A percentile compares a stretch with the other conserved stretches of the same genome.
Conservation (phyloP, 1,284 basidiomycete genomes). For the Limonomyces culmigenus region DNA sequence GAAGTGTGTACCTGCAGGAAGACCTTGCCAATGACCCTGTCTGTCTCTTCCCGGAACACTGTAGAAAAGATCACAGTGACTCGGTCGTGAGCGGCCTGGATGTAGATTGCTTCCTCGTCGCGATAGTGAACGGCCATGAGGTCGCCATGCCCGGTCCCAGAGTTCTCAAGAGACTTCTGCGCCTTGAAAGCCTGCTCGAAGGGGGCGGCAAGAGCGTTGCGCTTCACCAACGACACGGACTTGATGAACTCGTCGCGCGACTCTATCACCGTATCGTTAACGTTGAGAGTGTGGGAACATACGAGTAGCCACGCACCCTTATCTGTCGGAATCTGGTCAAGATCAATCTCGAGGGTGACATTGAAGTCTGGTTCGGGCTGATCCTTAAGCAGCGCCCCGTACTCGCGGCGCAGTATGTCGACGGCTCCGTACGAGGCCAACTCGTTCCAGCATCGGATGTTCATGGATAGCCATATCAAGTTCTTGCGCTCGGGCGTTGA, state of each 20-base stretch:
- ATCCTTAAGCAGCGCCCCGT: constrained; percentile 52
- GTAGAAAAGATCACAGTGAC: constrained; percentile 98
- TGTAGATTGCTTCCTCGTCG: constrained; percentile 93
- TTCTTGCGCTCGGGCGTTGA: constrained; percentile 79
- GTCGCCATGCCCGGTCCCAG: constrained; percentile 54
- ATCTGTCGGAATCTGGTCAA: constrained; percentile 68
- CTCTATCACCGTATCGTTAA: constrained; percentile 27
- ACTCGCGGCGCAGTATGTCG: constrained; percentile 72
- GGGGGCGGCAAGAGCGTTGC: constrained; percentile 89
- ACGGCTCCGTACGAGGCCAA: constrained; percentile 78
- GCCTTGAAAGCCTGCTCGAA: constrained; percentile 82
- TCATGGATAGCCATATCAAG: constrained; percentile 80
- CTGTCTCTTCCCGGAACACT: constrained; percentile 94
- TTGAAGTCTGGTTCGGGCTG: constrained; percentile 76
- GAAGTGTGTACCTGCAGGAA: constrained; percentile 96
- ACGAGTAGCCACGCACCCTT: constrained; percentile 44
- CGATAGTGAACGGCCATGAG: constrained; percentile 91
- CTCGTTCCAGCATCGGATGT: constrained; percentile 94
- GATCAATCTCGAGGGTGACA: constrained; percentile 76
- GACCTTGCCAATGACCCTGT: constrained; percentile 91
- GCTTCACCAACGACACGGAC: constrained; percentile 78
- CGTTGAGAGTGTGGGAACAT: constrained; percentile 1
- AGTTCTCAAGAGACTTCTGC: constrained; percentile 72
- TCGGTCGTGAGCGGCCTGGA: constrained; percentile 85
- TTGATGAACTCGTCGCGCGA: constrained; percentile 66